Evolutionary conservation across 768 basidiomycete genomes (phyloP), one percentile per base, ranked within the genome.

Genomic region (Leccinum subtestaceum): DNA sequence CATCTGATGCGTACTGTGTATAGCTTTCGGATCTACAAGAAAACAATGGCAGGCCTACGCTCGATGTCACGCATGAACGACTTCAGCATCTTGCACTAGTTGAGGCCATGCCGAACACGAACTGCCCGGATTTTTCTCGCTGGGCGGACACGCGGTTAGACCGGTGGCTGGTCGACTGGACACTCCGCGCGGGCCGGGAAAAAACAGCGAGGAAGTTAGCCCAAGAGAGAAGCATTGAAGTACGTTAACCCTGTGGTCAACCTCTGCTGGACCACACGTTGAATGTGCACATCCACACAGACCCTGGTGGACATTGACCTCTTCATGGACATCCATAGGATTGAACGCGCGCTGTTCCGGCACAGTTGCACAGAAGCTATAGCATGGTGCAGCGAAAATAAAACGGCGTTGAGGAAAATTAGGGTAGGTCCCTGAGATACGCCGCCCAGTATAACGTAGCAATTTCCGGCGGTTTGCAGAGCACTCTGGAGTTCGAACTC

Each of bases 331-430:
- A 91, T 98, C 53, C 82, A 81, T 36, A 83, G 89, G 58, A 95
- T 98, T 64, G 94, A 97, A 73, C 77, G 80, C 9, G 94, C 93
- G 0, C 80, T 99, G 43, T 72, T 78, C 6, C 76, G 76, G 29
- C 86, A 90, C 60, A 90, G 88, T 61, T 95, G 94, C 63, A 80
- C 88, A 6, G 94, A 97, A 74, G 96, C 96, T 13, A 78, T 99
- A 49, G 81, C 85, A 19, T 99, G 96, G 96, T 98, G 95, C 66
- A 94, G 86, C 61, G 97, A 99, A 80, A 98, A 99, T 75, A 89
- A 95, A 71, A 84, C 86, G 31, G 91, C 92, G 12, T 81, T 99
- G 61, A 86, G 93, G 54, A 98, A 98, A 79, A 85, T 87, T 69
- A 95, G 92, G 83, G 95, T 88, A 36, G 59, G 65, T 65, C 47